A percentile compares a stretch with the other conserved stretches of the same genome.
Conservation (phyloP, 371 early-diverging fungal genomes). For the Chytridium lagenaria region DNA sequence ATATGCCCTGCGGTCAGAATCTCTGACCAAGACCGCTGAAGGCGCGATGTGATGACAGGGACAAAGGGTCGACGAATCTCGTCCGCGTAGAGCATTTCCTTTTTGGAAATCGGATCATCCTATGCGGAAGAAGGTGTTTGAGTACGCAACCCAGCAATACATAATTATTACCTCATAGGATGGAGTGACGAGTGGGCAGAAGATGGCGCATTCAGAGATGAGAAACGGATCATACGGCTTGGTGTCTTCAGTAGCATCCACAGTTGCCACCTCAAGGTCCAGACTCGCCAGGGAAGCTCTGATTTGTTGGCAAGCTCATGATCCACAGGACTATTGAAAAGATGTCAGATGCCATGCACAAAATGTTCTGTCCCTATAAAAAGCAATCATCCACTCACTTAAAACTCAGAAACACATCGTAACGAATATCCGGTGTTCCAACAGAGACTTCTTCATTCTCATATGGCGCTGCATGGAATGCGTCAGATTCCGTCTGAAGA, state of each 20-base stretch:
- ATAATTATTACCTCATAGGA: conserved; percentile 12
- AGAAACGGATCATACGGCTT: background rate
- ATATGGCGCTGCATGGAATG: background rate
- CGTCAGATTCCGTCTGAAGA: background rate
- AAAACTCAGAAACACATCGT: conserved; percentile 5
- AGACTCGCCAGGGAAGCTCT: background rate
- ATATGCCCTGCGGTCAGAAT: conserved; percentile 7
- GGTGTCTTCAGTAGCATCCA: background rate
- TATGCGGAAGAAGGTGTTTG: background rate
- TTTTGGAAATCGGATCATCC: background rate
- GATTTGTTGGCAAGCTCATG: background rate
- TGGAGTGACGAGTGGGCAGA: background rate
- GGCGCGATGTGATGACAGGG: background rate
- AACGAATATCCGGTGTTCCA: background rate
- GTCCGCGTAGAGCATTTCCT: conserved; percentile 5
- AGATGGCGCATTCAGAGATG: background rate
- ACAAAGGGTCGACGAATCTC: background rate
- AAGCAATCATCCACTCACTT: background rate
- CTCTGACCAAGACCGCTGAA: background rate
- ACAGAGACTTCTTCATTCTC: background rate
- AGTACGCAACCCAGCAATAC: no score
- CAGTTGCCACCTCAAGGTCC: background rate
- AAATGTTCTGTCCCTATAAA: no score
- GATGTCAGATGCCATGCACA: background rate
- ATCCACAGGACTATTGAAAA: conserved; percentile 3